Base-by-base conservation (phyloP, 1,139 yeast species). In the Candida tunisiensis region DNA sequence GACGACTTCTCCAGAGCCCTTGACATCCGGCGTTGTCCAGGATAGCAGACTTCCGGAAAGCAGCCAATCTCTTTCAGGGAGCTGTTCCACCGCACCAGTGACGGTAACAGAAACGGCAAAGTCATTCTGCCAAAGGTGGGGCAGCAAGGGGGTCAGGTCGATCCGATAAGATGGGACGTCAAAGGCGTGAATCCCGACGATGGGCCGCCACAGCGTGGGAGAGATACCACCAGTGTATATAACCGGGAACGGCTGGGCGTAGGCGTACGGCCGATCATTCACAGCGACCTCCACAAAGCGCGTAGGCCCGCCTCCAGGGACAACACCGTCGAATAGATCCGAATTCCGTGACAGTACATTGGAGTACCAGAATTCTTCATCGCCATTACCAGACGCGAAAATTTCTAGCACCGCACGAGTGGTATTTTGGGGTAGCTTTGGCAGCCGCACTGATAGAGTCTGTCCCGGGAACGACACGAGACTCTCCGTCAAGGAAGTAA, bases 311-410 rank as follows among this genome's bases (percentile, higher is more conserved):
- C 50, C 43, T 16, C 62, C 55, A 62, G 61, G n/a, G n/a, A n/a
- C n/a, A 23, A 52, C 43, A 5, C 43, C 42, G 4, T 41, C 41
- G 34, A 66, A 69, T 8, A 48, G 39, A 17, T 52, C 41, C 12
- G 53, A 54, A 37, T 51, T 60, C 25, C 56, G 49, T 34, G 72
- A 77, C 28, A 73, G 39, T 11, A 69, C 65, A 40, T 75, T 74
- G 9, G 69, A 51, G 49, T 74, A 80, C 92, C 92, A 80, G 43
- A 77, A 77, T 50, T 82, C 93, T 47, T 80, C 93, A 23, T 65
- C 69, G 1, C 72, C 72, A 41, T 74, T 78, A 3, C 91, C 93
- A 12, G 80, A 69, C 3, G 79, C 69, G 40, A 69, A 71, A 3
- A 80, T 47, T 6, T 75, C 63, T 21, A 79, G 50, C 26, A 57